phyloP scores from a whole-genome alignment of 192 early-diverging fungal species.

The Entomortierella parvispora region DNA sequence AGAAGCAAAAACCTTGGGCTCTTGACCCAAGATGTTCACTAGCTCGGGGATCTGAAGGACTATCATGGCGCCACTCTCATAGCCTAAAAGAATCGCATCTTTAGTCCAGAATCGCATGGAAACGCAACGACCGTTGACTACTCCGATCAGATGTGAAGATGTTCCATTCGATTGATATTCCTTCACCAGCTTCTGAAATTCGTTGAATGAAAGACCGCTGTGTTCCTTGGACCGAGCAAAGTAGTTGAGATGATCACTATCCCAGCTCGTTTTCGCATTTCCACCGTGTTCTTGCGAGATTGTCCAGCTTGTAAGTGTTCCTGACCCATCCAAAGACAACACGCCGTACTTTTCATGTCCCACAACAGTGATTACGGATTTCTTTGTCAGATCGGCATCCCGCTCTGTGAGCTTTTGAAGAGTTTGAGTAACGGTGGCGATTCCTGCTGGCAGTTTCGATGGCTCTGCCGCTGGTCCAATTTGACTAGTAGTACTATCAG shows the following conservation, averaged over 20 bases:
- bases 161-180: constrained; percentile 46
- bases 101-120: constrained; percentile 67
- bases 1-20: constrained; percentile 55
- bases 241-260: constrained; percentile 54
- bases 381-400: constrained; percentile 22
- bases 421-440: constrained; percentile 8
- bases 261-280: constrained; percentile 34
- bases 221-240: constrained; percentile 54
- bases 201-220: constrained; percentile 36
- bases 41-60: constrained; percentile 58
- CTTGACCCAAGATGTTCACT: constrained; percentile 55
- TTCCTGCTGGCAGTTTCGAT: constrained; percentile 5
- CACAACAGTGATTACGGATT: constrained; percentile 39
- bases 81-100: constrained; percentile 58
- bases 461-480: neutral
- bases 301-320: constrained; percentile 51
- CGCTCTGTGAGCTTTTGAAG: constrained; percentile 33
- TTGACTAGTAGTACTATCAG: neutral
- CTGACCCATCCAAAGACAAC: constrained; percentile 52
- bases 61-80: constrained; percentile 60
- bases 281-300: constrained; percentile 38
- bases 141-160: constrained; percentile 24
- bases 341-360: constrained; percentile 38
- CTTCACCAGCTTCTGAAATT: constrained; percentile 36
- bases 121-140: constrained; percentile 56